Evolutionary conservation across 192 early-diverging fungal genomes (phyloP).

Genomic region (Linnemannia hyalina): DNA sequence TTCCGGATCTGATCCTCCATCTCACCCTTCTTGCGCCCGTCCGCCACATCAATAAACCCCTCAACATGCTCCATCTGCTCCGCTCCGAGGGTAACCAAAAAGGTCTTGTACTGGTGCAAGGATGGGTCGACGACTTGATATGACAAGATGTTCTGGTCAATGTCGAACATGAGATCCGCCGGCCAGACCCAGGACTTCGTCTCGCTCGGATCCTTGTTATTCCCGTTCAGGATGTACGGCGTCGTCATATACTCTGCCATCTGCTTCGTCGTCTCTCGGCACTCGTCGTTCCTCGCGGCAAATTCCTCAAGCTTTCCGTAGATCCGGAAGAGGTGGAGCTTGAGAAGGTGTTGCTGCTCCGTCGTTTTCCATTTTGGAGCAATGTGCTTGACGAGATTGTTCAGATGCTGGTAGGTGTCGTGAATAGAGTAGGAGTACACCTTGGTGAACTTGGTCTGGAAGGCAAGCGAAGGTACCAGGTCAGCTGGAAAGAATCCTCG

Average conservation of each 20-base stretch:
- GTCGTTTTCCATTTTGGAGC: constrained; percentile 3
- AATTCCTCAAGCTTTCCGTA: background rate
- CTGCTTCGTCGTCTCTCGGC: background rate
- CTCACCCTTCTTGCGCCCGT: background rate
- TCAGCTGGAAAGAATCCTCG: constrained; percentile 26
- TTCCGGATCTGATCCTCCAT: constrained; percentile 9
- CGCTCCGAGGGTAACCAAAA: constrained; percentile 23
- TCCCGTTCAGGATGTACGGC: constrained; percentile 28
- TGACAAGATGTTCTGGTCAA: constrained; percentile 13
- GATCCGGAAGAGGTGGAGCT: constrained; percentile 3
- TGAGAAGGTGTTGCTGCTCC: background rate
- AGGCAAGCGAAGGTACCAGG: constrained; percentile 4
- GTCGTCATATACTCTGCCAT: background rate
- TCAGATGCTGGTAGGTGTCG: background rate
- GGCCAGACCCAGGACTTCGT: constrained; percentile 17
- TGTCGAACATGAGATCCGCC: constrained; percentile 21
- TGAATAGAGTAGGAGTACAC: background rate
- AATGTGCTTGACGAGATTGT: background rate
- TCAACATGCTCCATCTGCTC: constrained; percentile 9
- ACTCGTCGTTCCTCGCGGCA: background rate
- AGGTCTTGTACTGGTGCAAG: background rate
- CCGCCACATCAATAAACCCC: background rate
- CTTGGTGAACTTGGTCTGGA: background rate
- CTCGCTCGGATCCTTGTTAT: constrained; percentile 11
- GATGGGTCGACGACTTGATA: background rate